These are phyloP conservation scores for Nyssa sinensis DNA, from an alignment of 148 eudicot genomes.

Conservation along the genomic window DNA sequence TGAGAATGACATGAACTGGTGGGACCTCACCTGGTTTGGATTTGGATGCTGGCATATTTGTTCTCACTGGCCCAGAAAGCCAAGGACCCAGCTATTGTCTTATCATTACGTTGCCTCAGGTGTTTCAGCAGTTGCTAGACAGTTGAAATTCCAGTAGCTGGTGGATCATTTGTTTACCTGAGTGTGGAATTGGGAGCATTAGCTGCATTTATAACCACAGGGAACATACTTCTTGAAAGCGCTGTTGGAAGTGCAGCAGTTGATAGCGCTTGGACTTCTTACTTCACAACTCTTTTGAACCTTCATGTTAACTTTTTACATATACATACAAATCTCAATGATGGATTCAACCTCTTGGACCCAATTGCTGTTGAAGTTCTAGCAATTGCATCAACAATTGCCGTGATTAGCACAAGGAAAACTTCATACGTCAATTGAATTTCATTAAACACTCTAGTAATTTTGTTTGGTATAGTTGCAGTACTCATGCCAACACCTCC, in stretches of 20 bases:
- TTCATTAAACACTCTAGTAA: conserved; percentile 45
- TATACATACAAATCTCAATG: conserved; percentile 32
- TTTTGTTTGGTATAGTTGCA: conserved; percentile 58
- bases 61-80: conserved; percentile 77
- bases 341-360: conserved; percentile 56
- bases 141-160: conserved; percentile 73
- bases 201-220: conserved; percentile 64
- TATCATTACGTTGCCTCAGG: conserved; percentile 67
- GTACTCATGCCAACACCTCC: conserved; percentile 43
- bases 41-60: conserved; percentile 81
- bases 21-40: conserved; percentile 86
- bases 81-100: conserved; percentile 61
- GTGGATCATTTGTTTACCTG: conserved; percentile 71
- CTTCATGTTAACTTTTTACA: conserved; percentile 45
- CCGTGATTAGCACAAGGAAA: conserved; percentile 46
- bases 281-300: conserved; percentile 56
- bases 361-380: conserved; percentile 61
- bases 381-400: conserved; percentile 27
- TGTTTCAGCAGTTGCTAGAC: conserved; percentile 79
- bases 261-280: conserved; percentile 73
- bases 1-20: conserved; percentile 73
- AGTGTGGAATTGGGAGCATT: conserved; percentile 76
- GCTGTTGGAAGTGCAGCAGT: conserved; percentile 62
- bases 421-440: conserved; percentile 57
- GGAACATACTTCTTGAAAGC: conserved; percentile 58